Evolutionary conservation across 2,329 filamentous ascomycete species (phyloP).

Genomic region (Cryphonectria naterciae): DNA sequence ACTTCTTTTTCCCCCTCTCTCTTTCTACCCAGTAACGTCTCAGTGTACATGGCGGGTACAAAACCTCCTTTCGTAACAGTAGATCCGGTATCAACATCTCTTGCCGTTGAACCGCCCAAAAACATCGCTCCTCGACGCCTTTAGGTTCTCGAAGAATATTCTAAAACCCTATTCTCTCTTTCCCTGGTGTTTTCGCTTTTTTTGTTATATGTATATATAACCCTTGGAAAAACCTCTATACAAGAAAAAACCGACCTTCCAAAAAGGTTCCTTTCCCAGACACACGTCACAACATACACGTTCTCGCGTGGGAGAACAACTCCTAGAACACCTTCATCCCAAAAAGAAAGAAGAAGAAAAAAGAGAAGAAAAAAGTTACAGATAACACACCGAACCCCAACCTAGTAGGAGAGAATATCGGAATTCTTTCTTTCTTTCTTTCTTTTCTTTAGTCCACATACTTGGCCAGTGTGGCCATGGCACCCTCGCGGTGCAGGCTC

Average conservation of each 20-base stretch:
- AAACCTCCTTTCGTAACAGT: background rate
- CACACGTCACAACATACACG: background rate
- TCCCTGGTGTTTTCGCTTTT: background rate
- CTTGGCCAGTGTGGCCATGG: conserved; percentile 54
- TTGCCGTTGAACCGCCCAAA: background rate
- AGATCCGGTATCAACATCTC: background rate
- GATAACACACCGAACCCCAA: background rate
- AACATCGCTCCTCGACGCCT: background rate
- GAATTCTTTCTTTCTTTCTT: no score
- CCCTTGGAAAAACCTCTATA: background rate
- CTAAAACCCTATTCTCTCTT: background rate
- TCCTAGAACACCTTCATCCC: background rate
- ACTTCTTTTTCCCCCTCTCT: no score
- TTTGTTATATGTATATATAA: background rate
- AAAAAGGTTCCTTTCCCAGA: background rate
- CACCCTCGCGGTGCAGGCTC: conserved; percentile 50
- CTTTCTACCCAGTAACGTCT: background rate
- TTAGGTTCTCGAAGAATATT: background rate
- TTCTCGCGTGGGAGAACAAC: background rate
- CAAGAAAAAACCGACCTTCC: background rate
- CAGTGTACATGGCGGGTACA: background rate
- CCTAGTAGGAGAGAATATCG: no score
- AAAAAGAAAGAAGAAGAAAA: background rate
- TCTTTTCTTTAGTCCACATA: conserved; percentile 42
- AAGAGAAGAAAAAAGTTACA: no score